Conservation (phyloP, 163 green algal genomes). For the Volvox carteri region DNA sequence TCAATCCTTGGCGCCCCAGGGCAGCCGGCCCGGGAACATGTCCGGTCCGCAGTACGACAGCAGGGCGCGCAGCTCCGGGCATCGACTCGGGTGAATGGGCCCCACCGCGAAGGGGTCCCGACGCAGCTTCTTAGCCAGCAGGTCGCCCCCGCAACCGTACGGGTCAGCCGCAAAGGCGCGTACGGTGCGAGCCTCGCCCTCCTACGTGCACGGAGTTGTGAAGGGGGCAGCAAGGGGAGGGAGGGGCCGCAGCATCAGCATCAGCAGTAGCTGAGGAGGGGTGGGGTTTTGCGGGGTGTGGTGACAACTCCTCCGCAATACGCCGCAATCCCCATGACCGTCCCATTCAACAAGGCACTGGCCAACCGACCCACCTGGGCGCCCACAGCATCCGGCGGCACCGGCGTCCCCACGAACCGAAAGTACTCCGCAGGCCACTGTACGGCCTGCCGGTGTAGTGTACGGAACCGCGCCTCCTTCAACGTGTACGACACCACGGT, state of each 20-base stretch:
- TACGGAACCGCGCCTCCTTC: constrained; percentile 83
- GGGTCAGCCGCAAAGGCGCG: constrained; percentile 75
- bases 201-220: no score
- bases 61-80: constrained; percentile 77
- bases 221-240: no score
- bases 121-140: constrained; percentile 73
- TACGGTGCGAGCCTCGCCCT: constrained; percentile 74
- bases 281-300: neutral
- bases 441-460: constrained; percentile 82
- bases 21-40: constrained; percentile 61
- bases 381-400: constrained; percentile 56
- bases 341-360: neutral
- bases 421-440: constrained; percentile 78
- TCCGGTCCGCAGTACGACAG: constrained; percentile 71
- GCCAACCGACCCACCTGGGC: constrained; percentile 44
- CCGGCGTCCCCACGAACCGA: constrained; percentile 81
- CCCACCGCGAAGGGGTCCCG: constrained; percentile 84
- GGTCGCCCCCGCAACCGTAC: constrained; percentile 77
- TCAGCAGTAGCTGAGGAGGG: no score
- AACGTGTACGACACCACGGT: constrained; percentile 90
- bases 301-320: neutral
- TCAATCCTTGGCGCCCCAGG: constrained; percentile 62
- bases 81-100: constrained; percentile 72
- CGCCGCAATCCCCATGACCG: neutral
- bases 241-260: no score